Evolutionary conservation across 768 basidiomycete species (phyloP).

Genomic region (Tricholoma saponaceum): DNA sequence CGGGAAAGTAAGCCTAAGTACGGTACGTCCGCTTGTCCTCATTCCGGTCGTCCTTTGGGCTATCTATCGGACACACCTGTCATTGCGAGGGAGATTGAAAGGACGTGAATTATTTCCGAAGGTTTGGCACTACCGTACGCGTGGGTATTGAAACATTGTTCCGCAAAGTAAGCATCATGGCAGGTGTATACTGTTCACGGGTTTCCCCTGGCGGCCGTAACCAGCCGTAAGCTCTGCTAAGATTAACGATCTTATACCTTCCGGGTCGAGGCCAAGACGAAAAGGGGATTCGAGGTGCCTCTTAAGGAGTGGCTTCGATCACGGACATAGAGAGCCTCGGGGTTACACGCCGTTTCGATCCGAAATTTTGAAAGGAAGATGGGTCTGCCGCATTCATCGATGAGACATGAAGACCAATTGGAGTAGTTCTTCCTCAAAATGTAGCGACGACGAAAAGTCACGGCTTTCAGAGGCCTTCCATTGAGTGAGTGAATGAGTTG

Average conservation of each 20-base stretch:
- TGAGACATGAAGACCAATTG: no score
- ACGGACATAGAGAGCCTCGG: neutral
- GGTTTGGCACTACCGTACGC: neutral
- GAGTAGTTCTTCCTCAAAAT: no score
- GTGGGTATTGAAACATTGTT: no score
- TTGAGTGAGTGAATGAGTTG: no score
- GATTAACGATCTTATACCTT: neutral
- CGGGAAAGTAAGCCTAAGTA: neutral
- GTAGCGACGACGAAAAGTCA: no score
- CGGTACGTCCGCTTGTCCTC: neutral
- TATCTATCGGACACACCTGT: neutral
- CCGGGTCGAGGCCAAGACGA: neutral
- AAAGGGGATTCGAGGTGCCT: neutral
- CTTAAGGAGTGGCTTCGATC: neutral
- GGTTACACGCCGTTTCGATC: no score
- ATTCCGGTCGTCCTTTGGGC: no score
- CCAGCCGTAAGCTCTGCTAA: no score
- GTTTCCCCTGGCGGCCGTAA: no score
- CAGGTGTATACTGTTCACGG: neutral
- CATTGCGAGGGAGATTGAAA: neutral
- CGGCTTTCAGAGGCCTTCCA: no score
- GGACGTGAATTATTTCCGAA: neutral
- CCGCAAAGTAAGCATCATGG: neutral
- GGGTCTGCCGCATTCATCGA: no score
- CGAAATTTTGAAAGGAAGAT: no score